These are phyloP conservation scores for Zygosaccharomyces pseudobailii DNA, from an alignment of 1,139 yeast species.

Conservation along the genomic window DNA sequence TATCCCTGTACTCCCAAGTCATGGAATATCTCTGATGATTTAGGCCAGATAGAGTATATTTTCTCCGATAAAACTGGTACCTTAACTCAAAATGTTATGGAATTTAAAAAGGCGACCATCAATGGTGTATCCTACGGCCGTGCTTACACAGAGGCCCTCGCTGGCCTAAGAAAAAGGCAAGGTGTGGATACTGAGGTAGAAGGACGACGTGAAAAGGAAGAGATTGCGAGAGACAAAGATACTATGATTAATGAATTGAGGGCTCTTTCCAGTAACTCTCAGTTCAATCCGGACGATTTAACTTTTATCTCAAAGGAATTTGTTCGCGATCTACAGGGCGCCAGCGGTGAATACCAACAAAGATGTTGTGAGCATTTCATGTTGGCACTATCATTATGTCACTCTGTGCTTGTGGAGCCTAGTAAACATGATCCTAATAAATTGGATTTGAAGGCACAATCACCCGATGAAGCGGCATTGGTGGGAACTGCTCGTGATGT, in stretches of 20 bases:
- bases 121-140: conserved; percentile 82
- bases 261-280: conserved; percentile 44
- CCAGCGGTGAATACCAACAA: conserved; percentile 52
- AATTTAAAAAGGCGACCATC: conserved; percentile 87
- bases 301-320: conserved; percentile 76
- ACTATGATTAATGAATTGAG: conserved; percentile 59
- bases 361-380: conserved; percentile 69
- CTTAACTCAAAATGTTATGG: conserved; percentile 94
- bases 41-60: conserved; percentile 93
- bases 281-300: conserved; percentile 57
- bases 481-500: conserved; percentile 91
- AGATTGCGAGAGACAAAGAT: conserved; percentile 58
- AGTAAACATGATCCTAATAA: conserved; percentile 52
- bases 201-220: conserved; percentile 54
- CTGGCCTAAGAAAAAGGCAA: conserved; percentile 83
- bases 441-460: conserved; percentile 78
- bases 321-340: conserved; percentile 50
- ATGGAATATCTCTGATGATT: conserved; percentile 95
- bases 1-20: conserved; percentile 95
- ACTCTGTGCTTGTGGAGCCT: conserved; percentile 81
- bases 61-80: conserved; percentile 98
- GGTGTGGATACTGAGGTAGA: conserved; percentile 77
- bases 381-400: conserved; percentile 86
- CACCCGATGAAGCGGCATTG: conserved; percentile 98
- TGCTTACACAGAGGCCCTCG: conserved; percentile 94